phyloP scores from a whole-genome alignment of 2,329 filamentous ascomycete genomes.

The Parastagonospora nodorum region DNA sequence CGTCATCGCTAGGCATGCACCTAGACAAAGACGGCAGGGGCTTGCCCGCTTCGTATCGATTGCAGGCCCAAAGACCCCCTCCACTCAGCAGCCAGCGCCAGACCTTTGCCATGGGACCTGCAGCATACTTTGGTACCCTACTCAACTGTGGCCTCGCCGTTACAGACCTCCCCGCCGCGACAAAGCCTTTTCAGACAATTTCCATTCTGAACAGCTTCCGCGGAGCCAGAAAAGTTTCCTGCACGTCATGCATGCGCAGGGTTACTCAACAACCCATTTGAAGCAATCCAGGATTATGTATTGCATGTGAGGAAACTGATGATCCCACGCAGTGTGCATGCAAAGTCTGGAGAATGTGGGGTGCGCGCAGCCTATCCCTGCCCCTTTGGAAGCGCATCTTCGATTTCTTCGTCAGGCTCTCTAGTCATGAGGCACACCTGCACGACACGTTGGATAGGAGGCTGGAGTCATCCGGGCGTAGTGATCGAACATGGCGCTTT shows the following conservation, averaged over 20 bases:
- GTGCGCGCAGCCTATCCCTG: conserved; percentile 5
- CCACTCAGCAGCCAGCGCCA: not conserved
- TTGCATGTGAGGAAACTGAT: too few species aligned
- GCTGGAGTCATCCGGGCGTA: conserved; percentile 3
- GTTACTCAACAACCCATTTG: too few species aligned
- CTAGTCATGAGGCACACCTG: conserved; percentile 20
- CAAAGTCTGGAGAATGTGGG: conserved; percentile 15
- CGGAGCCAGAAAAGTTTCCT: not conserved
- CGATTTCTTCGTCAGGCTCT: conserved; percentile 2
- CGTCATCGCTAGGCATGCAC: conserved; percentile 17
- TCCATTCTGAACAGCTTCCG: not conserved
- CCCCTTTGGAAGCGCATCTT: conserved; percentile 7
- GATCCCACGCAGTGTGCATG: not conserved
- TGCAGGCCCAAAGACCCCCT: not conserved
- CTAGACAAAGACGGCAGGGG: conserved; percentile 17
- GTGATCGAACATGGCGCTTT: not conserved
- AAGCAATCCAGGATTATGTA: too few species aligned
- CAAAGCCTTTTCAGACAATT: not conserved
- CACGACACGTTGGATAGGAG: conserved; percentile 11
- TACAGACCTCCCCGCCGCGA: not conserved
- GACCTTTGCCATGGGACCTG: conserved; percentile 11
- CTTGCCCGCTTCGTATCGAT: too few species aligned
- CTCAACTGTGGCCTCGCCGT: not conserved
- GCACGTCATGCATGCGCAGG: too few species aligned
- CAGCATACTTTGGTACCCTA: conserved; percentile 10